These are phyloP conservation scores for Trametes meyenii DNA, from an alignment of 768 basidiomycete species.

Conservation along the genomic window DNA sequence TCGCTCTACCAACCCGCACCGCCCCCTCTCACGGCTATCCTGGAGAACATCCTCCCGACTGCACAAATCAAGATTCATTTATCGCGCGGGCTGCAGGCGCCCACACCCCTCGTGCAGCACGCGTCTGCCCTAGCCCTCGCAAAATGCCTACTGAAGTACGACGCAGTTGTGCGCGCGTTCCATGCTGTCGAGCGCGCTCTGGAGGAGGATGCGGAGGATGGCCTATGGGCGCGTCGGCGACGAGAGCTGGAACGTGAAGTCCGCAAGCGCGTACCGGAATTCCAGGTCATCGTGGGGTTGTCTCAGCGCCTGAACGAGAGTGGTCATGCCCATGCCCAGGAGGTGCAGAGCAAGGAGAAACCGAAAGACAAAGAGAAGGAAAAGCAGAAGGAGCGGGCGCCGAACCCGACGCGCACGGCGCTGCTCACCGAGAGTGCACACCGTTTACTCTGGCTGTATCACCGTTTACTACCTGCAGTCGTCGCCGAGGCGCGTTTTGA, in stretches of 20 bases:
- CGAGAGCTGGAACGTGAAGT: constrained; percentile 77
- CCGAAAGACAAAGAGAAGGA: background rate
- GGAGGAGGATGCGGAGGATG: constrained; percentile 40
- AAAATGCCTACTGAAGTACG: constrained; percentile 75
- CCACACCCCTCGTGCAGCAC: constrained; percentile 80
- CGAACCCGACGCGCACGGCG: constrained; percentile 47
- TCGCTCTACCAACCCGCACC: constrained; percentile 68
- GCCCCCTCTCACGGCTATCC: constrained; percentile 67
- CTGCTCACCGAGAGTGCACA: constrained; percentile 82
- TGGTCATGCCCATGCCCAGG: background rate
- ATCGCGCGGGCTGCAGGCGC: constrained; percentile 78
- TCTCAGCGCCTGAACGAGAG: constrained; percentile 44
- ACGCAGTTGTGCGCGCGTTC: constrained; percentile 54
- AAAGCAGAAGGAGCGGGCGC: constrained; percentile 1
- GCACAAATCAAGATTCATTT: constrained; percentile 69
- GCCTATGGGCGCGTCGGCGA: constrained; percentile 71
- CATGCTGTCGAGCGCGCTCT: constrained; percentile 56
- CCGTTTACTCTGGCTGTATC: constrained; percentile 84
- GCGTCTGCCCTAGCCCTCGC: constrained; percentile 78
- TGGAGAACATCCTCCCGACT: constrained; percentile 78
- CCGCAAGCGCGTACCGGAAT: constrained; percentile 79
- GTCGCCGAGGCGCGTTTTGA: constrained; percentile 86
- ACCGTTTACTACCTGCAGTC: constrained; percentile 69
- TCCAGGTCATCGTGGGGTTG: constrained; percentile 83
- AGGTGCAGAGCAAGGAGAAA: background rate